Base-by-base conservation (phyloP, 2,329 filamentous ascomycete species). In the Neopestalotiopsis sp. region DNA sequence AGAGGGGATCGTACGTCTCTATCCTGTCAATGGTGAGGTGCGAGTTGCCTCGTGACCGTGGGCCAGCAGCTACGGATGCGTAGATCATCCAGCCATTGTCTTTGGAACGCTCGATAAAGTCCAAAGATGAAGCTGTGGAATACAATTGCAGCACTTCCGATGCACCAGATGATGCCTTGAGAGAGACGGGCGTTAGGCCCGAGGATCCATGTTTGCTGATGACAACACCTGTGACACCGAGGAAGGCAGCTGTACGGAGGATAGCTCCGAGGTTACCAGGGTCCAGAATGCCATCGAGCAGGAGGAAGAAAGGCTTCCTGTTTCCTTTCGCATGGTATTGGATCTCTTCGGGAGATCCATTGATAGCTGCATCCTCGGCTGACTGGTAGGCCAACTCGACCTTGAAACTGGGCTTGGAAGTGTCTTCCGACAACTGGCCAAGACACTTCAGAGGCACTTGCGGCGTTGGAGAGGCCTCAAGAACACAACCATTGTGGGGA, bases 221-320 rank as follows among this genome's bases (percentile, higher is more conserved):
- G 2, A 90, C 90, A 24, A 99, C 88, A 4, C 93, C 95, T 67
- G 95, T 93, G 5, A 94, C 91, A 28, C 95, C 95, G n/a, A 98
- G 88, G 79, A 96, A 98, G 76, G 94, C 92, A 2, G 94, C 94
- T 5, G 94, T 94, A 45, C 96, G 92, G 58, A 98, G 86, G 70
- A 98, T 95, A 28, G 91, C 94, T 57, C 96, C 96, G 0, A 98
- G 84, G 77, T 99, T 99, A 32, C 94, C 94, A 0, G 94, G 92
- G 76, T 99, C 95, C 10, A 94, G 82, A 49, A 97, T 90, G 67
- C 91, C 88, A 73, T 96, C 91, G 1, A 96, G 83, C 40, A 95
- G 82, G 1, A 97, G 82, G 9, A 97, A 84, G 38, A 97, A 85
- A 0, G 94, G 94, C 65, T 91, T 88, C 67, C 88, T 83, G 74